Percentiles rank a stretch among this genome's conserved stretches.
Conservation (phyloP, 2,329 filamentous ascomycete genomes). For the Penicillium janthinellum region DNA sequence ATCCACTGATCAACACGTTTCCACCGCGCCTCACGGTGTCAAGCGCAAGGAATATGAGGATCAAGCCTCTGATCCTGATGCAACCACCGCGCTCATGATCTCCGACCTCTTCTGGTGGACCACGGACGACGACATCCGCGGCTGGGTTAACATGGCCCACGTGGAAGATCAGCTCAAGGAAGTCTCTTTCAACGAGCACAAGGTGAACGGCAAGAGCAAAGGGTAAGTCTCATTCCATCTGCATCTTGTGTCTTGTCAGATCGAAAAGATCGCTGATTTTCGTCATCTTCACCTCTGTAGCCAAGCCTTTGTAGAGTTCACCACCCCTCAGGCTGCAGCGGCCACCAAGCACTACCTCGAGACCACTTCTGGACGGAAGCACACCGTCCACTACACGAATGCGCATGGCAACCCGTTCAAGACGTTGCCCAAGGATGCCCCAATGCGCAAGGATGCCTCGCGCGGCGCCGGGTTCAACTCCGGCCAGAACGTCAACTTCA, state of each 20-base stretch:
- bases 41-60: constrained; percentile 65
- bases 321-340: constrained; percentile 79
- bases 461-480: constrained; percentile 53
- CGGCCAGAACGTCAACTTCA: constrained; percentile 44
- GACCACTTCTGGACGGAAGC: constrained; percentile 62
- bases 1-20: constrained; percentile 19
- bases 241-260: not conserved
- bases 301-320: constrained; percentile 83
- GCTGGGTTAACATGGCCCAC: constrained; percentile 77
- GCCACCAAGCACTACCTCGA: constrained; percentile 84
- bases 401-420: constrained; percentile 83
- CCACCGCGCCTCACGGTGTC: constrained; percentile 55
- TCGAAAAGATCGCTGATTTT: not conserved
- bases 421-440: constrained; percentile 85
- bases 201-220: constrained; percentile 98
- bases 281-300: constrained; percentile 37
- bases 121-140: constrained; percentile 90
- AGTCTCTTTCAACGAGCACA: constrained; percentile 96
- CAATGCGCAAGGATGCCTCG: constrained; percentile 68
- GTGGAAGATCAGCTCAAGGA: constrained; percentile 86
- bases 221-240: constrained; percentile 61
- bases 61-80: constrained; percentile 59
- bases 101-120: constrained; percentile 97
- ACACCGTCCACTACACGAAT: constrained; percentile 72
- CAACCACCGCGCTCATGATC: constrained; percentile 74